Conservation (phyloP, 2,329 filamentous ascomycete genomes). For the Trichoderma afroharzianum region DNA sequence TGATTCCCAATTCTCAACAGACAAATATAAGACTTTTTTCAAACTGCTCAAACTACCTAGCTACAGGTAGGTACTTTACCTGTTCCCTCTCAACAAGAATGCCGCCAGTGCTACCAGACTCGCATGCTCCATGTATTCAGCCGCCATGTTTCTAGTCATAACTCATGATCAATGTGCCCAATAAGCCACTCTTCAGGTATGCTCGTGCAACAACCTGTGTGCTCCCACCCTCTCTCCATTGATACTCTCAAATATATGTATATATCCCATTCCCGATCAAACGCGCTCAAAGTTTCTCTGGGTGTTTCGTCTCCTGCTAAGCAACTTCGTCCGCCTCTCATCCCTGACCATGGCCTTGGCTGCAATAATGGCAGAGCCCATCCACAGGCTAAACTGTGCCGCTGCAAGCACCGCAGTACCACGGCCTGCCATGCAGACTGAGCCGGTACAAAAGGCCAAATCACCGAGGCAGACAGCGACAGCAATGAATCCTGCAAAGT, state of each 20-base stretch:
- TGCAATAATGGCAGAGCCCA: slow-evolving; percentile 43
- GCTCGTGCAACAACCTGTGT: too few relatives aligned
- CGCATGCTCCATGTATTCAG: not conserved
- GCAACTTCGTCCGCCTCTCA: not conserved
- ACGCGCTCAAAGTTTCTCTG: not conserved
- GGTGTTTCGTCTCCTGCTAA: not conserved
- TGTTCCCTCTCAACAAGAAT: not conserved
- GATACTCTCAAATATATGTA: not conserved
- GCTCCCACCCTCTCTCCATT: not conserved
- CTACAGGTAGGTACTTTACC: not conserved
- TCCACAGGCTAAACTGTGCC: slow-evolving; percentile 53
- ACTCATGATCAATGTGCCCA: not conserved
- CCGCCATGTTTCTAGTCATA: not conserved
- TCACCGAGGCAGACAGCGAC: slow-evolving; percentile 54
- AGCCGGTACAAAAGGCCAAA: slow-evolving; percentile 55
- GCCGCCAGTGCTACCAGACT: not conserved
- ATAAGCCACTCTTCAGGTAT: not conserved
- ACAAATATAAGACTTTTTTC: not conserved
- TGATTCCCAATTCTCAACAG: not conserved
- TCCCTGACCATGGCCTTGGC: slow-evolving; percentile 34
- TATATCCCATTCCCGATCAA: not conserved
- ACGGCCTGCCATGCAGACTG: slow-evolving; percentile 53
- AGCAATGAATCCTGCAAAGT: slow-evolving; percentile 58
- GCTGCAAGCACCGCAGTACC: slow-evolving; percentile 54
- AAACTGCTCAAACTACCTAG: not conserved